Evolutionary conservation across 331 rosid species (phyloP), one percentile per base, ranked within the genome.

Genomic region (Rhamnella rubrinervis): DNA sequence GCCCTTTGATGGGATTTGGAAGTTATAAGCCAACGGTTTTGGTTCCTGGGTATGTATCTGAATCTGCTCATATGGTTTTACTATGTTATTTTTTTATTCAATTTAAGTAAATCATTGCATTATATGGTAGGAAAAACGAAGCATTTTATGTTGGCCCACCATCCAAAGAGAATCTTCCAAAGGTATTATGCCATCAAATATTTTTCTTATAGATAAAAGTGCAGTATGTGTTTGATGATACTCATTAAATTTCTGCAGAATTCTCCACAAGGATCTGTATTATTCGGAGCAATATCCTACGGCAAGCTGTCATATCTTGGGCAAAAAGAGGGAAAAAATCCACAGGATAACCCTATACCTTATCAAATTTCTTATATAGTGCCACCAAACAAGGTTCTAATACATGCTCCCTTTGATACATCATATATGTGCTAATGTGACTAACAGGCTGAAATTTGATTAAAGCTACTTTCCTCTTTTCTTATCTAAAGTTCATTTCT

Each of bases 111-210:
- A 56, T 69, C 61, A 57, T 66, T 72, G 44, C 35, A 38, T 64
- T 71, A 11, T 7, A 28, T 82, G 62, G 72, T 72, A 87, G 97
- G 80, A 71, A 77, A 31, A 89, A 89, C 69, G 97, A 92, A 85
- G 93, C 95, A 77, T 69, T 92, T 53, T 92, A 89, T 72, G 71
- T 92, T 73, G 96, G 95, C 28, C 87, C 95, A 61, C 97, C 97
- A 57, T 75, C 82, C 67, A 85, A 84, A 74, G 96, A 89, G 66
- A 92, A 89, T 81, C 82, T 92, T 57, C 95, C 90, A 40, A 92
- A 92, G 97, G 98, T 90, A 73, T 51, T 14, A 19, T 51, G 13
- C 7, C 71, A 60, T 77, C 66, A 18, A 39, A 59, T 52, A 19
- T 8, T 59, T 70, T 25, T 71, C 14, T 73, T 31, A 59, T 58